Conservation (phyloP, 306 rosid genomes). For the Cyamopsis tetragonoloba region DNA sequence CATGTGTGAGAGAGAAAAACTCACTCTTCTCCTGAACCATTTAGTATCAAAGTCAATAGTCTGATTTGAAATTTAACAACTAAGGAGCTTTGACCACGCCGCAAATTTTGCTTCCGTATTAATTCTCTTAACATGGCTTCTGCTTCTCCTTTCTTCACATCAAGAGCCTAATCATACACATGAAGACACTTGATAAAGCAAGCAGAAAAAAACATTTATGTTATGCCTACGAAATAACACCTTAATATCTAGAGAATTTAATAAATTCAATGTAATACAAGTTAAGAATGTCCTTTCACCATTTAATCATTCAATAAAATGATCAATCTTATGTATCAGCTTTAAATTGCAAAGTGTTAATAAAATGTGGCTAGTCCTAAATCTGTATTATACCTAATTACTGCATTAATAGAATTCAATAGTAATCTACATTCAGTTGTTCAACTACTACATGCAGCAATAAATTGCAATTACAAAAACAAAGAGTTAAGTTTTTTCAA, state of each 20-base stretch:
- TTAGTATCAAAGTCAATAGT: conserved; percentile 22
- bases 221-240: neutral
- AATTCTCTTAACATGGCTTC: conserved; percentile 32
- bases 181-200: neutral
- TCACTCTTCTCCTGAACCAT: conserved; percentile 28
- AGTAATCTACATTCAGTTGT: neutral
- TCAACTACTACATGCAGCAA: neutral
- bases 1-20: neutral
- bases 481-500: neutral
- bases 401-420: neutral
- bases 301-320: neutral
- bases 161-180: conserved; percentile 30
- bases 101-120: neutral
- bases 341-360: neutral
- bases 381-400: neutral
- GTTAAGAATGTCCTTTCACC: neutral
- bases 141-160: conserved; percentile 36
- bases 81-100: conserved; percentile 7
- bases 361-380: neutral
- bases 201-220: no score
- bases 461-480: neutral
- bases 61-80: conserved; percentile 27
- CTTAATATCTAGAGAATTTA: neutral
- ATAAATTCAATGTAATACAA: neutral
- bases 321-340: neutral